These are phyloP conservation scores for Ustilago esculenta DNA, from an alignment of 1,284 basidiomycete genomes.

Conservation along the genomic window DNA sequence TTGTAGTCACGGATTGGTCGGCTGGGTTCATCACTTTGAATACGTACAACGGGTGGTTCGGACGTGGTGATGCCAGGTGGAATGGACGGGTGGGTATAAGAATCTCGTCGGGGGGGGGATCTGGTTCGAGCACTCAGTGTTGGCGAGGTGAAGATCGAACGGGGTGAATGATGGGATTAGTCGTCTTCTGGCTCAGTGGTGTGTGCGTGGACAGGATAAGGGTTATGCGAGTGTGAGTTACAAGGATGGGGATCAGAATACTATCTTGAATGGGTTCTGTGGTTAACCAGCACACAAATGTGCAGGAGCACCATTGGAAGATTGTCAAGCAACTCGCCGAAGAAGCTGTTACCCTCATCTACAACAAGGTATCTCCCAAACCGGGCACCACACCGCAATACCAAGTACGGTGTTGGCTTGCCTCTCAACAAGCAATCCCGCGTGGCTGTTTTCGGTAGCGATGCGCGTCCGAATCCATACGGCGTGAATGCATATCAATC, in stretches of 20 bases:
- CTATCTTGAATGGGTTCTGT: slow-evolving; percentile 37
- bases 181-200: slow-evolving; percentile 37
- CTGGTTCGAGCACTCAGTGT: slow-evolving; percentile 31
- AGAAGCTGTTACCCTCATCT: slow-evolving; percentile 37
- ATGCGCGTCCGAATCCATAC: slow-evolving; percentile 38
- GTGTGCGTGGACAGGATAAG: slow-evolving; percentile 22
- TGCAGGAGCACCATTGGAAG: slow-evolving; percentile 42
- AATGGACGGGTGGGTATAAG: slow-evolving; percentile 35
- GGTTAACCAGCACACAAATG: slow-evolving; percentile 36
- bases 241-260: slow-evolving; percentile 42
- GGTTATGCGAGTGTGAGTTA: slow-evolving; percentile 36
- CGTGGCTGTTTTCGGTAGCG: slow-evolving; percentile 41
- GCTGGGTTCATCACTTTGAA: slow-evolving; percentile 35
- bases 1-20: slow-evolving; percentile 42
- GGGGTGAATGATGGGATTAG: slow-evolving; percentile 38
- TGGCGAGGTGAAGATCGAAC: slow-evolving; percentile 38
- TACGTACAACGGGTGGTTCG: slow-evolving; percentile 36
- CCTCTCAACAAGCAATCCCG: slow-evolving; percentile 35
- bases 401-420: slow-evolving; percentile 25
- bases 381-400: slow-evolving; percentile 43
- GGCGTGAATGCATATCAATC: slow-evolving; percentile 36
- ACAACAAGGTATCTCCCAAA: slow-evolving; percentile 28
- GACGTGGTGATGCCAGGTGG: slow-evolving; percentile 36
- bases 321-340: slow-evolving; percentile 32
- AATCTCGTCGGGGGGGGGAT: slow-evolving; percentile 24